Percentiles rank a stretch among this genome's conserved stretches.
phyloP scores from a whole-genome alignment of 2,329 filamentous ascomycete species.

The Fusarium anguioides region DNA sequence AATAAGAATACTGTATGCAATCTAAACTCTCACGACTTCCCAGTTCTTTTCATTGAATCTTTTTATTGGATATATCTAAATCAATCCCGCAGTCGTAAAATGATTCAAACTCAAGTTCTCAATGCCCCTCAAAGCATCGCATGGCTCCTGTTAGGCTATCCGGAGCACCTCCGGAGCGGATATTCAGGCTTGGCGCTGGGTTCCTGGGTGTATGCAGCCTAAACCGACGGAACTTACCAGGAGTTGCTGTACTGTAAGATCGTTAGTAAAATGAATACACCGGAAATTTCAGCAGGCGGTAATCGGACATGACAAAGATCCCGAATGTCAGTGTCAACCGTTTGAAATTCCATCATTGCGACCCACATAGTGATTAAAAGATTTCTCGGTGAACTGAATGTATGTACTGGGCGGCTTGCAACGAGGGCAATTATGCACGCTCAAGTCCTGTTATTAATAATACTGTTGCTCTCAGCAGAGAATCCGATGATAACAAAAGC shows the following conservation, averaged over 20 bases:
- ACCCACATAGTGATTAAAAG: slow-evolving; percentile 5
- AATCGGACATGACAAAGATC: not conserved
- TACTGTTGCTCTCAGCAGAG: too few species aligned
- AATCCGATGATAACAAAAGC: too few species aligned
- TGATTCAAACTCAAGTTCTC: not conserved
- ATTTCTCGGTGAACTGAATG: not conserved
- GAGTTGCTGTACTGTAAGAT: too few species aligned
- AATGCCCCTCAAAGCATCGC: not conserved
- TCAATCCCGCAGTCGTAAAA: not conserved
- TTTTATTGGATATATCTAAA: not conserved
- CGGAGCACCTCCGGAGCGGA: slow-evolving; percentile 15
- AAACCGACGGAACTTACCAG: not conserved
- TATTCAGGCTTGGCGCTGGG: not conserved
- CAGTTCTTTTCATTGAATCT: not conserved
- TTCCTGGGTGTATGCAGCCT: not conserved
- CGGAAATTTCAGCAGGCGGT: not conserved
- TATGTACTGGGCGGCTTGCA: not conserved
- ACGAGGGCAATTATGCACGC: not conserved
- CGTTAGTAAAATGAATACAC: not conserved
- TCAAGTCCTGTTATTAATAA: not conserved
- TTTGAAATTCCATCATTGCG: not conserved
- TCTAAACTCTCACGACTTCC: not conserved
- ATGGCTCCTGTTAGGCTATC: not conserved
- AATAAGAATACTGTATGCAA: too few species aligned
- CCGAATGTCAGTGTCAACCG: not conserved